phyloP scores from a whole-genome alignment of 495 filamentous ascomycete species.

The Annulohypoxylon stygium region DNA sequence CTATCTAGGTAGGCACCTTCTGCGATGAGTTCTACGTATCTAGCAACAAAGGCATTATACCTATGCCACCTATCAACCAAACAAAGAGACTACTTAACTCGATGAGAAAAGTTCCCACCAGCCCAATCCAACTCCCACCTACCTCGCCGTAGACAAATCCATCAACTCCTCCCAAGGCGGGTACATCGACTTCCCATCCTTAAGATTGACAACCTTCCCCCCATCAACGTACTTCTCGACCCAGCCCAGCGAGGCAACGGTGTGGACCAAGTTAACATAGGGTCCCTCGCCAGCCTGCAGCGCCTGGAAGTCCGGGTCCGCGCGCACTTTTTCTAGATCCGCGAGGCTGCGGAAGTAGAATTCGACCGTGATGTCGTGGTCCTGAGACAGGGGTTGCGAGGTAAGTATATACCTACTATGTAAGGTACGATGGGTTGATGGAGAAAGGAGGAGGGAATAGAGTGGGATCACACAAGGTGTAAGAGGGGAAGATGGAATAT shows the following conservation, averaged over 20 bases:
- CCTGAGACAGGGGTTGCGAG: not conserved
- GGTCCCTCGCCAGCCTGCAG: constrained; percentile 20
- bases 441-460: no score
- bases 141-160: constrained; percentile 19
- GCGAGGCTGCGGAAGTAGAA: constrained; percentile 33
- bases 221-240: constrained; percentile 26
- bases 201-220: constrained; percentile 17
- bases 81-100: no score
- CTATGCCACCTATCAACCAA: no score
- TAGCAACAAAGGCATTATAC: no score
- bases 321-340: constrained; percentile 13
- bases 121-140: not conserved
- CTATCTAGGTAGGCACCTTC: no score
- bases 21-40: no score
- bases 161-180: constrained; percentile 20
- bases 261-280: constrained; percentile 26
- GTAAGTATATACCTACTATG: no score
- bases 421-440: no score
- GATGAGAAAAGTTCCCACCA: no score
- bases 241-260: constrained; percentile 25
- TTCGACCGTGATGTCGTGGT: constrained; percentile 28
- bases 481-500: no score
- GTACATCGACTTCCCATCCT: constrained; percentile 21
- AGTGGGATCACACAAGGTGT: no score
- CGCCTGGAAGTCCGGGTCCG: constrained; percentile 12